A percentile compares a stretch with the other conserved stretches of the same genome.
Evolutionary conservation across 2,329 filamentous ascomycete genomes (phyloP).

Genomic region (Diaporthe vaccinii): DNA sequence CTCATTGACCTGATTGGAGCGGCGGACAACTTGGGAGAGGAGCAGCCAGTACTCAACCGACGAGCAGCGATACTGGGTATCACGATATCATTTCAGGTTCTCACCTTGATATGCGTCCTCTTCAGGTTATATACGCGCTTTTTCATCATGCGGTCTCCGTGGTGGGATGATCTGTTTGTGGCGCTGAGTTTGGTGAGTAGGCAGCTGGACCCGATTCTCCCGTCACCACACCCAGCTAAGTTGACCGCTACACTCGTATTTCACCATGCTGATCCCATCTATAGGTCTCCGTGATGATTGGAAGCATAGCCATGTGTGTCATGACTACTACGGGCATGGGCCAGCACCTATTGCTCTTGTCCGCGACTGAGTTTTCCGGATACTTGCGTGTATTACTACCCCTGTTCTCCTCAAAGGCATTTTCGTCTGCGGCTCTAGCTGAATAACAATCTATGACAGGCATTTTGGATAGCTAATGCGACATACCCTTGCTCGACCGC

Average conservation of each 20-base stretch:
- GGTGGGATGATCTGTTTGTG: slow-evolving; percentile 44
- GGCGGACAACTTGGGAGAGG: slow-evolving; percentile 42
- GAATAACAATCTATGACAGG: neutral
- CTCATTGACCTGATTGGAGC: slow-evolving; percentile 42
- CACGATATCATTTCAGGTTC: slow-evolving; percentile 41
- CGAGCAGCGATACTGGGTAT: slow-evolving; percentile 41
- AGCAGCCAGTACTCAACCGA: slow-evolving; percentile 40
- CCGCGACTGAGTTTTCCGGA: neutral
- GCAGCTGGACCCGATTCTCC: neutral
- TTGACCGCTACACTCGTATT: neutral
- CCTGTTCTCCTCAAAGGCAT: neutral
- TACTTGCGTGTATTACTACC: slow-evolving; percentile 39
- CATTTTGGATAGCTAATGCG: slow-evolving; percentile 42
- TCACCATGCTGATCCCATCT: neutral
- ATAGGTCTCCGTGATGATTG: slow-evolving; percentile 24
- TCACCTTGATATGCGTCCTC: slow-evolving; percentile 40
- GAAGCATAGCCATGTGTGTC: neutral
- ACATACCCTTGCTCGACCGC: slow-evolving; percentile 43
- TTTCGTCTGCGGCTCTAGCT: neutral
- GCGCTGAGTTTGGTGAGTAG: slow-evolving; percentile 40
- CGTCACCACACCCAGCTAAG: neutral
- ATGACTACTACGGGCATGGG: slow-evolving; percentile 33
- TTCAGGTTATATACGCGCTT: slow-evolving; percentile 43
- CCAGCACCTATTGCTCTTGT: slow-evolving; percentile 29
- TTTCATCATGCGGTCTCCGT: slow-evolving; percentile 40